phyloP scores from a whole-genome alignment of 768 basidiomycete species.

The Boletus huronensis region DNA sequence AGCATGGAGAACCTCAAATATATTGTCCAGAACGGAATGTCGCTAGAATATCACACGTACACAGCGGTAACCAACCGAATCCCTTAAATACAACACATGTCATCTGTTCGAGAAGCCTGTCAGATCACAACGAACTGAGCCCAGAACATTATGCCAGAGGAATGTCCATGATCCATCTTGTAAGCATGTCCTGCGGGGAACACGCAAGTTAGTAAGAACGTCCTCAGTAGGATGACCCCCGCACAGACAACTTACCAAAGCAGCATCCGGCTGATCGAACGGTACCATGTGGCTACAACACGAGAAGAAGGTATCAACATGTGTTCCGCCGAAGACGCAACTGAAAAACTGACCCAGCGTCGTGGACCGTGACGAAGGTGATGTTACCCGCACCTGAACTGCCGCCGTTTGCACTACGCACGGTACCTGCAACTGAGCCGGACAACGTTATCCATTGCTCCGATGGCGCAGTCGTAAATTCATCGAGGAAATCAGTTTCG shows the following conservation, averaged over 20 bases:
- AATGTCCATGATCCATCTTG: slow-evolving; percentile 52
- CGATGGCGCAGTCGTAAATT: slow-evolving; percentile 49
- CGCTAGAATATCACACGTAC: not conserved
- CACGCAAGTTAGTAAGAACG: not conserved
- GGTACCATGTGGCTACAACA: slow-evolving; percentile 80
- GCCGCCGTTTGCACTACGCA: slow-evolving; percentile 64
- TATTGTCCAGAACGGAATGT: not conserved
- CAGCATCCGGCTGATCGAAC: slow-evolving; percentile 83
- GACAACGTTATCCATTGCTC: slow-evolving; percentile 56
- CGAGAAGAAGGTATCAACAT: slow-evolving; percentile 7
- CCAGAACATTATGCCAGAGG: slow-evolving; percentile 36
- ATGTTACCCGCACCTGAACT: slow-evolving; percentile 75
- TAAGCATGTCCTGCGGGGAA: slow-evolving; percentile 51
- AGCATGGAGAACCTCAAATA: not conserved
- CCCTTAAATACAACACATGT: not conserved
- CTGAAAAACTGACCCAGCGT: slow-evolving; percentile 64
- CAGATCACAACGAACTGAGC: not conserved
- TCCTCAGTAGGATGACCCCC: not conserved
- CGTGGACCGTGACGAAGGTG: slow-evolving; percentile 73
- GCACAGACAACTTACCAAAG: slow-evolving; percentile 50
- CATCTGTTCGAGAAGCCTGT: not conserved
- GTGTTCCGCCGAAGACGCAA: not conserved
- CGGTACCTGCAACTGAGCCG: slow-evolving; percentile 60
- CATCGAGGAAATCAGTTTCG: slow-evolving; percentile 55
- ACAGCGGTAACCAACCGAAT: not conserved